phyloP scores from a whole-genome alignment of 208 protist species.

The Tritrichomonas foetus region DNA sequence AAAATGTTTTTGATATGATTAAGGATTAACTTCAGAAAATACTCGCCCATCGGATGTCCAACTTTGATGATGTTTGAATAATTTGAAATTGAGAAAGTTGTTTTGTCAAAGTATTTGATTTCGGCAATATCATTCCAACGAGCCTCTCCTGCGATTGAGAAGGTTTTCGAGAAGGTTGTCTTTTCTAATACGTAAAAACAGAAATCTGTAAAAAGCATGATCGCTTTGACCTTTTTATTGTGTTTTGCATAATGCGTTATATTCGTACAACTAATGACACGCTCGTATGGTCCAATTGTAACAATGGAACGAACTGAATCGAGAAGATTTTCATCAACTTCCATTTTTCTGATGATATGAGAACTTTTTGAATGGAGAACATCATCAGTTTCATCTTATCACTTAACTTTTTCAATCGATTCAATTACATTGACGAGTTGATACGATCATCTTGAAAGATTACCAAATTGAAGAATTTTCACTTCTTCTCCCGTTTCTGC shows the following conservation, averaged over 20 bases:
- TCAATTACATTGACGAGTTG: no score
- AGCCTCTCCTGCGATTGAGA: background rate
- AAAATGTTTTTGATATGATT: background rate
- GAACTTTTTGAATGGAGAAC: no score
- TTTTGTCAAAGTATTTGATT: background rate
- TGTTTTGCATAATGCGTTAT: background rate
- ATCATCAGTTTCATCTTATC: no score
- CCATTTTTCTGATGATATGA: no score
- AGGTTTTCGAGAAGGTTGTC: background rate
- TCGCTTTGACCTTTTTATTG: background rate
- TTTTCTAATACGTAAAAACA: background rate
- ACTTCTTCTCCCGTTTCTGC: no score
- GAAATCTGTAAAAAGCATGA: background rate
- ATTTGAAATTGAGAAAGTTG: background rate
- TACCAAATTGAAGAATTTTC: no score
- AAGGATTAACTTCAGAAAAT: background rate
- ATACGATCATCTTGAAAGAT: no score
- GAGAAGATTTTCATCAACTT: background rate
- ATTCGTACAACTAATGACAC: background rate
- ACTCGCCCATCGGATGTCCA: background rate
- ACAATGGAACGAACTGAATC: background rate
- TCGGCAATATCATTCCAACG: background rate
- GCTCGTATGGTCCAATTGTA: background rate
- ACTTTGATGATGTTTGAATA: background rate
- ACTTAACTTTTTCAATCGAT: no score